Conservation (phyloP, 257 asterid species). For the Fraxinus quadrangulata region DNA sequence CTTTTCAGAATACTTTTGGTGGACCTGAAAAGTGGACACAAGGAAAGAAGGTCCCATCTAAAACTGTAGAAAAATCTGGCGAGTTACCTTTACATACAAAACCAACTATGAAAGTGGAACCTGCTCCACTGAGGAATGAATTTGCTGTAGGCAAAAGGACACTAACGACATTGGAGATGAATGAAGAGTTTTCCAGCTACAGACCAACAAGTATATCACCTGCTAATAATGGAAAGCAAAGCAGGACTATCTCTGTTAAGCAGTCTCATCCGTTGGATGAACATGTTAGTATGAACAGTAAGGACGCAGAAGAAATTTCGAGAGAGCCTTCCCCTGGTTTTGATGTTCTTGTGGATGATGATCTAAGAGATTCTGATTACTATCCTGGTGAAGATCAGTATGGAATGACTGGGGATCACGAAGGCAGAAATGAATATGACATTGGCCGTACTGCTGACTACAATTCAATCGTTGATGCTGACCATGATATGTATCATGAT, state of each 20-base stretch:
- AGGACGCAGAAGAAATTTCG: slow-evolving; percentile 65
- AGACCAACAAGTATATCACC: slow-evolving; percentile 25
- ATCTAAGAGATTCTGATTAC: slow-evolving; percentile 68
- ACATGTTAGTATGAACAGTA: slow-evolving; percentile 43
- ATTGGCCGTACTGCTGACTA: slow-evolving; percentile 52
- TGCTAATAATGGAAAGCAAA: slow-evolving; percentile 37
- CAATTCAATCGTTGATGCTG: slow-evolving; percentile 41
- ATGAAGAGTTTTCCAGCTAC: slow-evolving; percentile 29
- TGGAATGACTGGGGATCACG: slow-evolving; percentile 59
- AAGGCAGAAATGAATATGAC: slow-evolving; percentile 48
- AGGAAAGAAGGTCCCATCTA: slow-evolving; percentile 41
- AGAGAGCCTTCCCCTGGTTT: slow-evolving; percentile 96
- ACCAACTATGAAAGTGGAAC: slow-evolving; percentile 33
- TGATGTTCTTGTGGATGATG: slow-evolving; percentile 89
- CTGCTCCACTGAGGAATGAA: slow-evolving; percentile 42
- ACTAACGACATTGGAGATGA: slow-evolving; percentile 25
- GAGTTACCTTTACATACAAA: slow-evolving; percentile 34
- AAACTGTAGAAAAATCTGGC: slow-evolving; percentile 38
- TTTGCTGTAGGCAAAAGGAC: slow-evolving; percentile 32
- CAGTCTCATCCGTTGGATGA: slow-evolving; percentile 42
- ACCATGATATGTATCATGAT: slow-evolving; percentile 54
- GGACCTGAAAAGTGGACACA: slow-evolving; percentile 44
- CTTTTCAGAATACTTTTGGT: slow-evolving; percentile 31
- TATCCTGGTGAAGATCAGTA: slow-evolving; percentile 69
- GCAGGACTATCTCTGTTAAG: slow-evolving; percentile 38